Percentiles rank a stretch among this genome's conserved stretches.
phyloP scores from a whole-genome alignment of 192 early-diverging fungal genomes.

The Umbelopsis vinacea region DNA sequence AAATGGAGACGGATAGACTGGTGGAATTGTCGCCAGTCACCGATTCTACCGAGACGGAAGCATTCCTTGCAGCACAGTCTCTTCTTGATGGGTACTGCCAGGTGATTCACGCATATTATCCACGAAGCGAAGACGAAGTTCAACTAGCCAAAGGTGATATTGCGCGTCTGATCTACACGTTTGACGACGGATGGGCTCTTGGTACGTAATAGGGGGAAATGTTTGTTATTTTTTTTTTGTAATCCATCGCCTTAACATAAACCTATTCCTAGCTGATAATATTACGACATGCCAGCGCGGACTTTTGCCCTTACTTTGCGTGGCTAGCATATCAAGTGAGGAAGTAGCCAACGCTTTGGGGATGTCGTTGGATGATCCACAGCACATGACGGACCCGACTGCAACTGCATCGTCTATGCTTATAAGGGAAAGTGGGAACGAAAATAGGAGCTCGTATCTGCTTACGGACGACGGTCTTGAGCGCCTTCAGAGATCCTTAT shows the following conservation, averaged over 20 bases:
- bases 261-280: constrained; percentile 23
- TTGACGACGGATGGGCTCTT: constrained; percentile 39
- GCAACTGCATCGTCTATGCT: neutral
- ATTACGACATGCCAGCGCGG: constrained; percentile 29
- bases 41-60: neutral
- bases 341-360: constrained; percentile 19
- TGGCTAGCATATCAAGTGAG: constrained; percentile 21
- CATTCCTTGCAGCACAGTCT: neutral
- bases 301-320: constrained; percentile 33
- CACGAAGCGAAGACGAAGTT: constrained; percentile 29
- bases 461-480: neutral
- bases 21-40: neutral
- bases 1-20: neutral
- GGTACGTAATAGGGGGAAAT: constrained; percentile 25
- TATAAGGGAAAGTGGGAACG: too few species aligned
- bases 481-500: constrained; percentile 8
- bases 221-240: too few species aligned
- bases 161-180: constrained; percentile 29
- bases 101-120: constrained; percentile 21
- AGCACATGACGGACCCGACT: neutral
- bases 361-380: neutral
- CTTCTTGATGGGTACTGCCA: constrained; percentile 23
- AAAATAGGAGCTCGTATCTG: neutral
- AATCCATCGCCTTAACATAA: too few species aligned
- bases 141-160: constrained; percentile 29